Base-by-base conservation (phyloP, 2,329 filamentous ascomycete species). In the Venturia nashicola region DNA sequence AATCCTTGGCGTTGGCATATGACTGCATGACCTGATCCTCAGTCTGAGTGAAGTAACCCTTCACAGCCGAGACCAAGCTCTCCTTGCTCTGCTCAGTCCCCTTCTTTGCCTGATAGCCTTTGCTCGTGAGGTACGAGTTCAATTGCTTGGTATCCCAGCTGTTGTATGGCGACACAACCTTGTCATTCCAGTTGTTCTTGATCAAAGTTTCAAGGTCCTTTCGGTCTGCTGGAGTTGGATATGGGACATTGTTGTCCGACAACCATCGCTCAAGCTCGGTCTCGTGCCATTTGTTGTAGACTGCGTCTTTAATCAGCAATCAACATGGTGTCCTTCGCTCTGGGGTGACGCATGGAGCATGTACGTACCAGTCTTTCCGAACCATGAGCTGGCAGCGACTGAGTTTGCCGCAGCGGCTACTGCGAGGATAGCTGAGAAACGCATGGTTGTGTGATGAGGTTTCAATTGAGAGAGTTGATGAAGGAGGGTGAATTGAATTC, bases 201-300 rank as follows among this genome's bases (percentile, higher is more conserved):
- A 97, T 88, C n/a, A 95, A 79, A 67, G 86, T 86, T 77, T 96
- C 89, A n/a, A 99, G 86, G 69, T 96, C 91, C 77, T 94, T 96
- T 72, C 94, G 91, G 76, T 97, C 91, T 60, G 93, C 86, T 12
- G 92, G 86, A 12, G 85, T 87, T n/a, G 94, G 91, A 75, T 97
- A 91, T 11, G 93, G 91, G 65, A 99, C 82, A 74, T 92, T 85
- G 78, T 97, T 84, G 74, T 99, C 94, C 39, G 89, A 89, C 61
- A 99, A 86, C 94, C 94, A 99, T 71, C 92, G 86, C 79, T 99
- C 93, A 39, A 99, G 85, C 82, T 99, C 94, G 27, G 90, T 96
- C 80, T 97, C 88, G 71, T 97, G 93, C 94, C 94, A 99, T 76
- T 94, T 97, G 79, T 97, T 97, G 82, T 97, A 97, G 18, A 88